A percentile compares a stretch with the other conserved stretches of the same genome.
phyloP scores from a whole-genome alignment of 2,329 filamentous ascomycete genomes.

The Scedosporium boydii region DNA sequence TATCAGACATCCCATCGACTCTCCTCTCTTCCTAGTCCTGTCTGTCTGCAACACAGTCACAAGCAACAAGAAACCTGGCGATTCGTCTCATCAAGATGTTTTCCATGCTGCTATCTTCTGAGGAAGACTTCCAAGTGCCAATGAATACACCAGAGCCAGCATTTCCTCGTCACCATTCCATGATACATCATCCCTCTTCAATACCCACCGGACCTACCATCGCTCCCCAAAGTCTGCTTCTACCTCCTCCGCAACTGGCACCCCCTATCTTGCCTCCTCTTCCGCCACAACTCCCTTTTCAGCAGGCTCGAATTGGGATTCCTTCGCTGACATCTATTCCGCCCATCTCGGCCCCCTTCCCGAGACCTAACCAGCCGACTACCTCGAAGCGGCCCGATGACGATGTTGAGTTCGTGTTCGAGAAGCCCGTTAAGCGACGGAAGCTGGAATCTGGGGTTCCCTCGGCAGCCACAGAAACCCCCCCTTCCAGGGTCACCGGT shows the following conservation, averaged over 20 bases:
- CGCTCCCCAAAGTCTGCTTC: background rate
- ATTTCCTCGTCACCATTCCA: background rate
- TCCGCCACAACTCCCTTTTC: background rate
- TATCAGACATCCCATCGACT: background rate
- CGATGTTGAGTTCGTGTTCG: slow-evolving; percentile 35
- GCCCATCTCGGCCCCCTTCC: background rate
- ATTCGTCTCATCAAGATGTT: background rate
- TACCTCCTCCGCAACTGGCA: background rate
- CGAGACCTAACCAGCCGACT: background rate
- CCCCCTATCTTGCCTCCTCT: background rate
- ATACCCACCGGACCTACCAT: background rate
- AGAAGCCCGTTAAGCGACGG: slow-evolving; percentile 30
- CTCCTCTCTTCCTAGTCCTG: background rate
- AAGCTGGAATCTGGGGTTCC: slow-evolving; percentile 2
- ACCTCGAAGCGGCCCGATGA: slow-evolving; percentile 23
- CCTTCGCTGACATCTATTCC: background rate
- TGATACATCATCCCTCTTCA: background rate
- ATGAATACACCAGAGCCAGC: background rate
- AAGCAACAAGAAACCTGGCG: background rate
- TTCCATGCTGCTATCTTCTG: slow-evolving; percentile 1
- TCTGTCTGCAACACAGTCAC: background rate
- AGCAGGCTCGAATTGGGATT: background rate
- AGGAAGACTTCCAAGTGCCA: background rate
- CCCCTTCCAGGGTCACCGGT: background rate
- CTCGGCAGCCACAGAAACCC: background rate